A percentile compares a stretch with the other conserved stretches of the same genome.
phyloP scores from a whole-genome alignment of 2,329 filamentous ascomycete species.

The Stenocarpella maydis region DNA sequence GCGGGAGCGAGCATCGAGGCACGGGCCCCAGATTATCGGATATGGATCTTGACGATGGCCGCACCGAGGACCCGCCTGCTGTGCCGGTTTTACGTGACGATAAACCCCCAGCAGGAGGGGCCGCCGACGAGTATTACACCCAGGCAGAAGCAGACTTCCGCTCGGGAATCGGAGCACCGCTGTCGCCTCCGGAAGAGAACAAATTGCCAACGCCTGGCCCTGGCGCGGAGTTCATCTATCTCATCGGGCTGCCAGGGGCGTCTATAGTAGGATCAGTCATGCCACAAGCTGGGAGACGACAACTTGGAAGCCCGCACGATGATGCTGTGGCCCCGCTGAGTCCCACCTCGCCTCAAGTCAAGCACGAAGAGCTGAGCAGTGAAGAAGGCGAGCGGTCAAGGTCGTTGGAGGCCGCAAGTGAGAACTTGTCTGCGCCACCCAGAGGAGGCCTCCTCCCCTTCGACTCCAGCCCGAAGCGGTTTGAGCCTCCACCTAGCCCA shows the following conservation, averaged over 20 bases:
- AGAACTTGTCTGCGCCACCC: slow-evolving; percentile 31
- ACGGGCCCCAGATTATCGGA: slow-evolving; percentile 24
- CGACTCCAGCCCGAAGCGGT: slow-evolving; percentile 37
- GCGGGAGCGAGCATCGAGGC: slow-evolving; percentile 29
- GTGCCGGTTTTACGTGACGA: slow-evolving; percentile 36
- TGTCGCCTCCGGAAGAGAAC: slow-evolving; percentile 38
- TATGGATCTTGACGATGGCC: slow-evolving; percentile 34
- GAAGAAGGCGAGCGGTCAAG: slow-evolving; percentile 25
- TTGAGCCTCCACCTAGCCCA: slow-evolving; percentile 40
- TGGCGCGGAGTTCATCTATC: slow-evolving; percentile 21
- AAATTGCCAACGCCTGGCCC: slow-evolving; percentile 11
- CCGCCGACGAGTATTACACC: slow-evolving; percentile 41
- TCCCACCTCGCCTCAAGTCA: slow-evolving; percentile 28
- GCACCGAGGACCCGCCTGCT: slow-evolving; percentile 24
- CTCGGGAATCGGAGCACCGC: slow-evolving; percentile 39
- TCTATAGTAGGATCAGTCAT: slow-evolving; percentile 27
- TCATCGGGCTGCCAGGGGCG: slow-evolving; percentile 32
- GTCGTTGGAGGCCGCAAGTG: slow-evolving; percentile 17
- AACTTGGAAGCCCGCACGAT: slow-evolving; percentile 25
- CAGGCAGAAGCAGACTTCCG: slow-evolving; percentile 41
- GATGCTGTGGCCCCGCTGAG: slow-evolving; percentile 29
- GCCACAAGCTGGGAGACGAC: slow-evolving; percentile 21
- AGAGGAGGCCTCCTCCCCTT: slow-evolving; percentile 31
- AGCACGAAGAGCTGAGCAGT: slow-evolving; percentile 31
- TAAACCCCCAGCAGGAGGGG: slow-evolving; percentile 37